A percentile compares a stretch with the other conserved stretches of the same genome.
phyloP scores from a whole-genome alignment of 352 stramenopile genomes.

The Phytopythium vexans region DNA sequence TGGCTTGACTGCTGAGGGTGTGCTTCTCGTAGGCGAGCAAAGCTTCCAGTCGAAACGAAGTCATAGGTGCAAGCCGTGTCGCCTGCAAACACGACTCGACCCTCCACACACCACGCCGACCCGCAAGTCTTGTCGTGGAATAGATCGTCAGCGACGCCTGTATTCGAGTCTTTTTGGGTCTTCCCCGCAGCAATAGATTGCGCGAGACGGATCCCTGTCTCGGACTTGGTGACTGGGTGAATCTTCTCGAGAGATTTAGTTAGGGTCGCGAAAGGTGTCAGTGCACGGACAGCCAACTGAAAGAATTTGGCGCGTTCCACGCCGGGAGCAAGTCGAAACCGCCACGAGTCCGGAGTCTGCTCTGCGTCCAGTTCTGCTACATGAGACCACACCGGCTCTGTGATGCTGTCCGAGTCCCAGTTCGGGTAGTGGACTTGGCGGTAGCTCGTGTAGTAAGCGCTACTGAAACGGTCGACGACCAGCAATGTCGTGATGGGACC shows the following conservation, averaged over 20 bases:
- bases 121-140: neutral
- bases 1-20: neutral
- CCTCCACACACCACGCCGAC: constrained; percentile 59
- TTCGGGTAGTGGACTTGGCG: constrained; percentile 37
- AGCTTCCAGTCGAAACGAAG: constrained; percentile 57
- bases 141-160: constrained; percentile 2
- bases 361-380: constrained; percentile 27
- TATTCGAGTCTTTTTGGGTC: constrained; percentile 2
- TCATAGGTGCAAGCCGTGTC: constrained; percentile 40
- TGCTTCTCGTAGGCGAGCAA: constrained; percentile 25
- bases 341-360: constrained; percentile 22
- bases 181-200: constrained; percentile 48
- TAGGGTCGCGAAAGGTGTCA: constrained; percentile 49
- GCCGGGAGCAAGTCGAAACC: constrained; percentile 41
- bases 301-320: constrained; percentile 62
- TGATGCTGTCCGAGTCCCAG: constrained; percentile 24
- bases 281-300: constrained; percentile 28
- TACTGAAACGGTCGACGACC: constrained; percentile 55
- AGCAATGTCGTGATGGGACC: constrained; percentile 48
- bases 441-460: constrained; percentile 50
- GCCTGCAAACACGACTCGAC: constrained; percentile 40
- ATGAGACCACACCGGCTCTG: constrained; percentile 10
- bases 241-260: constrained; percentile 48
- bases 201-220: constrained; percentile 46
- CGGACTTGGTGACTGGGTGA: constrained; percentile 24